Evolutionary conservation across 257 asterid species (phyloP).

Genomic region (Przewalskia tangutica): DNA sequence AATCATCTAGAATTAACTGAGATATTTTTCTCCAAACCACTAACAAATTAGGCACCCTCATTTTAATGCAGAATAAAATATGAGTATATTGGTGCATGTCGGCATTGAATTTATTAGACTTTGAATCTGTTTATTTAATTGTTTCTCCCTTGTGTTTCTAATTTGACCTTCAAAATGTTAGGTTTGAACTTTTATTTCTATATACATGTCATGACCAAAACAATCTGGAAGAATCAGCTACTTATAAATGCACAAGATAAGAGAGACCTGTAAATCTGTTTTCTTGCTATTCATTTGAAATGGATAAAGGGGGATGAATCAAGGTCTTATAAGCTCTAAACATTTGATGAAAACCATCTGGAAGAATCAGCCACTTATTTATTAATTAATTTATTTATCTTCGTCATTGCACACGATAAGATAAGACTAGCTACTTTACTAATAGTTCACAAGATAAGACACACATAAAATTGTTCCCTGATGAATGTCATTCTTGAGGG

Average conservation of each 20-base stretch:
- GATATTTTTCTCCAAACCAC: not conserved
- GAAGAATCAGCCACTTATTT: not conserved
- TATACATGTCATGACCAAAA: not conserved
- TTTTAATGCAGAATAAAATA: not conserved
- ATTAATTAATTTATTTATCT: not conserved
- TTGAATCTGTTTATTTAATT: not conserved
- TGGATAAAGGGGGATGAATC: not conserved
- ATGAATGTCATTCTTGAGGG: not conserved
- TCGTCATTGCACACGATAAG: not conserved
- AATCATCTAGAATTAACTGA: not conserved
- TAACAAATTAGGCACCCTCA: not conserved
- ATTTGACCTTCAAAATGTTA: not conserved
- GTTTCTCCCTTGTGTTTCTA: not conserved
- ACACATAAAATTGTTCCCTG: not conserved
- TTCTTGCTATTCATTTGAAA: not conserved
- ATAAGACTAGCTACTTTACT: not conserved
- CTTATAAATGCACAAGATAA: not conserved
- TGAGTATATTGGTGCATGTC: not conserved
- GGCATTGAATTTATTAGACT: not conserved
- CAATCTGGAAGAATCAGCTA: not conserved
- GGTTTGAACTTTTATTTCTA: not conserved
- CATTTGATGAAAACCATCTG: not conserved
- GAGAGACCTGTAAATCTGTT: not conserved
- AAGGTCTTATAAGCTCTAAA: not conserved
- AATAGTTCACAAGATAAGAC: not conserved